These are phyloP conservation scores for Prunus yedoensis DNA, from an alignment of 331 rosid species.

Conservation along the genomic window DNA sequence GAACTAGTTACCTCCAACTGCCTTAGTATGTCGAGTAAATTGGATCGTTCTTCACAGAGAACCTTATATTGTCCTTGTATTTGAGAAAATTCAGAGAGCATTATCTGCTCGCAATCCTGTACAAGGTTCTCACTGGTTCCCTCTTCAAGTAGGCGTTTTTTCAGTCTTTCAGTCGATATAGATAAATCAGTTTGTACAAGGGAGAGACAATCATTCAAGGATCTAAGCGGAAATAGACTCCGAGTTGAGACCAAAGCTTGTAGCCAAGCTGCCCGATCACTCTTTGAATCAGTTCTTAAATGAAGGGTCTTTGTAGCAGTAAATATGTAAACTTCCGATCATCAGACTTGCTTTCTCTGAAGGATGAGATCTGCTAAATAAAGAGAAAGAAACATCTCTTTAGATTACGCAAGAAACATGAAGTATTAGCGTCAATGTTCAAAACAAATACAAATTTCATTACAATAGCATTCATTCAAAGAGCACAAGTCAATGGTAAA, in stretches of 20 bases:
- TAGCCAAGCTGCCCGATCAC: conserved; percentile 83
- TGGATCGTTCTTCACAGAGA: conserved; percentile 64
- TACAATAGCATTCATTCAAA: not conserved
- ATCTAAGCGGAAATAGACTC: conserved; percentile 52
- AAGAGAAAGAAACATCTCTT: not conserved
- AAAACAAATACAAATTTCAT: not conserved
- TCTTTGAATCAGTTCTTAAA: conserved; percentile 84
- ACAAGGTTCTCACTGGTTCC: conserved; percentile 63
- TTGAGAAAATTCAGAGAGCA: conserved; percentile 75
- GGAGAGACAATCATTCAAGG: conserved; percentile 42
- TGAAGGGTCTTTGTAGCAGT: conserved; percentile 97
- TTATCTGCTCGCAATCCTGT: conserved; percentile 88
- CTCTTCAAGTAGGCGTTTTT: conserved; percentile 68
- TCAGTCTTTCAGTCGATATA: conserved; percentile 72
- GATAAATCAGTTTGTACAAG: conserved; percentile 57
- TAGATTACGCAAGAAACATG: not conserved
- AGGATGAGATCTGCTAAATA: conserved; percentile 73
- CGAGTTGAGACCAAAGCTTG: conserved; percentile 79
- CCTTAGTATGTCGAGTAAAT: conserved; percentile 76
- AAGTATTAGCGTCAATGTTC: not conserved
- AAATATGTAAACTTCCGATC: conserved; percentile 68
- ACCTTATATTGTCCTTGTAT: conserved; percentile 60
- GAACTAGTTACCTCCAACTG: conserved; percentile 75
- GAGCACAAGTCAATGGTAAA: not conserved
- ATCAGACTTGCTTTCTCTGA: conserved; percentile 94